These are phyloP conservation scores for Fremontodendron californicum DNA, from an alignment of 345 rosid genomes.

Conservation along the genomic window DNA sequence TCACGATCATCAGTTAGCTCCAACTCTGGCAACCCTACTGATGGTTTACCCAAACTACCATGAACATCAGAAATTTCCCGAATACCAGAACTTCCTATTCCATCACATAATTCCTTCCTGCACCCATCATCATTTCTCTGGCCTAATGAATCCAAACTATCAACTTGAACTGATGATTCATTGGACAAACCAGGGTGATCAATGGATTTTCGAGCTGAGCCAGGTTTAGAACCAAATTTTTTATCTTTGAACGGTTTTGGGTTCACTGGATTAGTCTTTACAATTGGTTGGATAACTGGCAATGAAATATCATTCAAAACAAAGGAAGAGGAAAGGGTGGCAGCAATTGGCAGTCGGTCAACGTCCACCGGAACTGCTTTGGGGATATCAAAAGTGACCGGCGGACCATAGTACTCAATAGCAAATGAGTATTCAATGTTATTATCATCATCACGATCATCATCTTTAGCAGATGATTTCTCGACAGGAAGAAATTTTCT, in stretches of 20 bases:
- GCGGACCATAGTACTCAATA: constrained; percentile 67
- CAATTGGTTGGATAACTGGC: constrained; percentile 63
- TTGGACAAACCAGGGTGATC: constrained; percentile 12
- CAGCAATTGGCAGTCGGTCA: constrained; percentile 57
- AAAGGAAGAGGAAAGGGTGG: constrained; percentile 34
- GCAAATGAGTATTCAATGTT: constrained; percentile 69
- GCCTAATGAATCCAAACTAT: constrained; percentile 17
- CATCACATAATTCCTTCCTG: constrained; percentile 13
- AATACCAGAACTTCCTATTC: constrained; percentile 18
- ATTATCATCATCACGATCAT: constrained; percentile 33
- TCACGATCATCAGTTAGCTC: constrained; percentile 10
- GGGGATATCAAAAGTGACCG: constrained; percentile 45
- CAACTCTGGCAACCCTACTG: constrained; percentile 14
- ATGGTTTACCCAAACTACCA: constrained; percentile 10
- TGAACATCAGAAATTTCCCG: constrained; percentile 20
- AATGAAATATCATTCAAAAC: constrained; percentile 26
- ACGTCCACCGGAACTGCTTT: constrained; percentile 54
- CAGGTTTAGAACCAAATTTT: constrained; percentile 12
- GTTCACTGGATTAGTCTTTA: constrained; percentile 25
- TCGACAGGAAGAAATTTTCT: constrained; percentile 47
- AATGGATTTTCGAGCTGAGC: neutral
- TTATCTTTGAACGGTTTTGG: constrained; percentile 23
- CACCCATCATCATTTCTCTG: constrained; percentile 17
- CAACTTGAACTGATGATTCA: constrained; percentile 30
- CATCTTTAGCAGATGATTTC: constrained; percentile 29